Percentiles rank a stretch among this genome's conserved stretches.
phyloP scores from a whole-genome alignment of 2,329 filamentous ascomycete genomes.

The Amesomyces nigricolor region DNA sequence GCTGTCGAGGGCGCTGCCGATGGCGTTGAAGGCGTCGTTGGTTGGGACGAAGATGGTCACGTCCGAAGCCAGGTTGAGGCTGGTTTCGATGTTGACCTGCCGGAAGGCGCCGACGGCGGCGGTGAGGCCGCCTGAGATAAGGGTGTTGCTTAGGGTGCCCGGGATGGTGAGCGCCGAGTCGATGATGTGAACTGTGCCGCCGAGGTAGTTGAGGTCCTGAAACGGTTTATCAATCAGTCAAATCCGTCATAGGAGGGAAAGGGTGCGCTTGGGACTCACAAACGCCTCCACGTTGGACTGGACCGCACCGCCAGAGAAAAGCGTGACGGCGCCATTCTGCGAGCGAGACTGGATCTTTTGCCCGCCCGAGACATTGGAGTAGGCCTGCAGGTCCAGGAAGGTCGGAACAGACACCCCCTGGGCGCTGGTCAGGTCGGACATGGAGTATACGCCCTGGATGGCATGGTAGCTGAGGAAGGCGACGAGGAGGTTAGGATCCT shows the following conservation, averaged over 20 bases:
- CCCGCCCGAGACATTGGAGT: conserved; percentile 54
- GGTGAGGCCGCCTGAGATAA: conserved; percentile 39
- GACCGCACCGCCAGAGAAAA: conserved; percentile 48
- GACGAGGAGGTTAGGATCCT: conserved; percentile 25
- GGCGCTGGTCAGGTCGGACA: conserved; percentile 28
- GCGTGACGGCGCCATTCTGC: conserved; percentile 38
- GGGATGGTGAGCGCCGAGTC: conserved; percentile 45
- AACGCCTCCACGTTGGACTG: conserved; percentile 44
- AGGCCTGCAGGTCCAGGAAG: conserved; percentile 45
- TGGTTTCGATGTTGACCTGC: conserved; percentile 37
- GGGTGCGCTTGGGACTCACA: conserved; percentile 33
- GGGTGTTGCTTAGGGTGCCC: conserved; percentile 36
- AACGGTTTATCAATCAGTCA: background rate
- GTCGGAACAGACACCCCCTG: conserved; percentile 34
- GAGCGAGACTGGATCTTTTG: conserved; percentile 48
- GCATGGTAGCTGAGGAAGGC: conserved; percentile 55
- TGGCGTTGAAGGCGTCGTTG: conserved; percentile 53
- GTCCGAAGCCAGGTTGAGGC: conserved; percentile 39
- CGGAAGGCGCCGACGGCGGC: conserved; percentile 43
- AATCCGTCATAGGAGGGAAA: background rate
- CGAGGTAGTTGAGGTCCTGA: conserved; percentile 48
- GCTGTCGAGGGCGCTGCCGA: conserved; percentile 47
- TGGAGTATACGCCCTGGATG: conserved; percentile 44
- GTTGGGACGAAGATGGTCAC: conserved; percentile 61
- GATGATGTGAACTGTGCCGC: conserved; percentile 50